Base-by-base conservation (phyloP, 345 rosid genomes). In the Gossypium mustelinum region DNA sequence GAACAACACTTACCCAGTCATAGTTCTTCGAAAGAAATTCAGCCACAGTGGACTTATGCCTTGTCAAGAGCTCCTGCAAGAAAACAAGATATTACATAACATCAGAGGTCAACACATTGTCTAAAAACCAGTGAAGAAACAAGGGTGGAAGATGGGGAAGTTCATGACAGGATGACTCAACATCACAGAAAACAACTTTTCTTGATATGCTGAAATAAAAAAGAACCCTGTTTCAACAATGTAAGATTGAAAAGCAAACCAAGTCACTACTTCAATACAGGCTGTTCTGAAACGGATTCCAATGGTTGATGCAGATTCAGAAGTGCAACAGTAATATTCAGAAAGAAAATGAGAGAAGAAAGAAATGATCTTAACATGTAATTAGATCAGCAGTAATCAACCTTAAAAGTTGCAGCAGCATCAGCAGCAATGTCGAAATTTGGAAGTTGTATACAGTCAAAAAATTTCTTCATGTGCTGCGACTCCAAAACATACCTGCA, bases 381-480 rank as follows among this genome's bases (percentile, higher is more conserved):
- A 45, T 29, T 27, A 11, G 25, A 51, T 64, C 61, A 60, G 29
- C 73, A 69, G 54, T 68, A 65, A 54, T 39, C 75, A 72, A 96
- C 98, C 99, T 93, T 96, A 82, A 96, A 93, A 60, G 99, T 92
- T 11, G 95, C 98, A 82, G 97, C 99, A 80, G 97, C 99, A 89
- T 93, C 98, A 54, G 99, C 98, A 69, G 98, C 93, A 80, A 96
- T 84, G 73, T 96, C 98, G 18, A 96, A 96, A 82, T 96, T 93
- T 44, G 98, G 97, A 79, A 96, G 92, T 82, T 90, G 98, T 80
- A 96, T 96, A 77, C 82, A 90, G 68, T 92, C 87, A 56, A 96
- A 96, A 83, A 93, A 90, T 85, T 92, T 93, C 90, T 88, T 96
- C 85, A 93, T 80, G 75, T 93, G 87, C 72, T 83, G 83, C 0